Evolutionary conservation across 768 basidiomycete genomes (phyloP).

Genomic region (Thelephora ganbajun): DNA sequence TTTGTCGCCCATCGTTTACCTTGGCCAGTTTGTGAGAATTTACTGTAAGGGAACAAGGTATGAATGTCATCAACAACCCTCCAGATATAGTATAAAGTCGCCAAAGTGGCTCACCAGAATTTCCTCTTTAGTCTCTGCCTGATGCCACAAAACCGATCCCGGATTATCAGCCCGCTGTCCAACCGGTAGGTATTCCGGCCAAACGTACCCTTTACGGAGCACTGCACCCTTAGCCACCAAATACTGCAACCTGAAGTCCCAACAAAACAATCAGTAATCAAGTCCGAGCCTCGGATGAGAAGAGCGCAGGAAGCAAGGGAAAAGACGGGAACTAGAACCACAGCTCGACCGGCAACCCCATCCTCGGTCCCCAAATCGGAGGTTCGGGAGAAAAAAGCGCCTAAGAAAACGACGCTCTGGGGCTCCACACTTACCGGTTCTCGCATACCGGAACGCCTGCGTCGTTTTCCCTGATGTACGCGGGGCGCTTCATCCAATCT

Average conservation of each 20-base stretch:
- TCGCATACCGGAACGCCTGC: conserved; percentile 71
- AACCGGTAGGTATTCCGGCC: background rate
- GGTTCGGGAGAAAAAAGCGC: background rate
- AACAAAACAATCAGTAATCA: background rate
- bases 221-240: conserved; percentile 81
- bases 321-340: no score
- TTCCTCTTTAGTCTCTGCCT: conserved; percentile 75
- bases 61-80: background rate
- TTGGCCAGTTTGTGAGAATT: conserved; percentile 48
- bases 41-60: conserved; percentile 25
- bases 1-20: conserved; percentile 17
- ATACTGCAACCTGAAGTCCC: conserved; percentile 57
- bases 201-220: conserved; percentile 66
- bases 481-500: conserved; percentile 75
- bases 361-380: no score
- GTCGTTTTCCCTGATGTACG: conserved; percentile 67
- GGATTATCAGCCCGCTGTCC: conserved; percentile 10
- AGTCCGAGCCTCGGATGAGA: conserved; percentile 1
- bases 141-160: conserved; percentile 11
- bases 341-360: no score
- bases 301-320: no score
- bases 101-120: conserved; percentile 47
- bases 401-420: background rate
- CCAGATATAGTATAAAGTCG: background rate
- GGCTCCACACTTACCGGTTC: conserved; percentile 46